Conservation (phyloP, 1,284 basidiomycete genomes). For the Inonotus obliquus region DNA sequence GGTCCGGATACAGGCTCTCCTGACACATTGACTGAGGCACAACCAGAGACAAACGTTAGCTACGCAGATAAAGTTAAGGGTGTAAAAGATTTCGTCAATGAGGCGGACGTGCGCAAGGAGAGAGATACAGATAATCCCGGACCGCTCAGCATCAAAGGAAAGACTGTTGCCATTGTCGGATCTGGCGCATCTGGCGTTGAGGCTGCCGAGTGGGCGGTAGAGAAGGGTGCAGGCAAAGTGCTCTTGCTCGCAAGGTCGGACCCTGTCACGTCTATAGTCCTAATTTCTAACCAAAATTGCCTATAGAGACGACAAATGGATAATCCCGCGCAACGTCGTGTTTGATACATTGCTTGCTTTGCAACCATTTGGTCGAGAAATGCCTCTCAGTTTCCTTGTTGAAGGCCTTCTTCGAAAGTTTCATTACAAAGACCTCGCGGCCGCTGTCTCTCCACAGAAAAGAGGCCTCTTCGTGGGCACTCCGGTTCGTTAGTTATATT, state of each 20-base stretch:
- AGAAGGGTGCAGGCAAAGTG: conserved; percentile 40
- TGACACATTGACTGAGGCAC: conserved; percentile 18
- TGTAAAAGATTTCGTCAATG: conserved; percentile 6
- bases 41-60: conserved; percentile 13
- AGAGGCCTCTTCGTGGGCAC: conserved; percentile 42
- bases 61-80: conserved; percentile 16
- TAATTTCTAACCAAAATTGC: not conserved
- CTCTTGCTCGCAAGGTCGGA: conserved; percentile 42
- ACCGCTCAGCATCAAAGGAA: conserved; percentile 36
- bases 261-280: not conserved
- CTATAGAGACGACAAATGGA: conserved; percentile 36
- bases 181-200: conserved; percentile 60
- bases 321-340: conserved; percentile 51
- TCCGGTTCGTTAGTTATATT: conserved; percentile 30
- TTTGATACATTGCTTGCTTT: conserved; percentile 50
- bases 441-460: conserved; percentile 36
- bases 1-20: not conserved
- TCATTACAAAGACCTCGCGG: conserved; percentile 51
- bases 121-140: conserved; percentile 55
- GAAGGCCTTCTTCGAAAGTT: conserved; percentile 44
- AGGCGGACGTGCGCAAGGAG: conserved; percentile 38
- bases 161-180: conserved; percentile 50
- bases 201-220: conserved; percentile 50
- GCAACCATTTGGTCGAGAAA: conserved; percentile 56
- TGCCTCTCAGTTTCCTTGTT: conserved; percentile 48